phyloP scores from a whole-genome alignment of 768 basidiomycete genomes.

The Pisolithus marmoratus region DNA sequence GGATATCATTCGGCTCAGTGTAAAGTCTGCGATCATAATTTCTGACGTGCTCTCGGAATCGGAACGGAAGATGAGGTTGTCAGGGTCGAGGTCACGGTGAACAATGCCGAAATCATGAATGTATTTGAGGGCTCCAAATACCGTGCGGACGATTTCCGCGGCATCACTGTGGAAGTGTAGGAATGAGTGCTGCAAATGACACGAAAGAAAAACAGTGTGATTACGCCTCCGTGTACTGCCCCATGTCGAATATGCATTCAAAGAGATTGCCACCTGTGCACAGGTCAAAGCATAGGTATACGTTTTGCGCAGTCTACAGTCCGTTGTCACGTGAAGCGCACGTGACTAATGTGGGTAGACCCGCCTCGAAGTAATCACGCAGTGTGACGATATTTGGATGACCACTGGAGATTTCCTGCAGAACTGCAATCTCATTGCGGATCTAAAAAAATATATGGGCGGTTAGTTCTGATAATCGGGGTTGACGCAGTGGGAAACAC shows the following conservation, averaged over 20 bases:
- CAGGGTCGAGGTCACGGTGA: slow-evolving; percentile 95
- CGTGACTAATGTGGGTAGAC: slow-evolving; percentile 11
- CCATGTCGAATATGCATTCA: slow-evolving; percentile 95
- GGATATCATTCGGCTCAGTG: slow-evolving; percentile 84
- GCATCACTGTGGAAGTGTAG: slow-evolving; percentile 61
- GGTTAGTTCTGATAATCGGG: slow-evolving; percentile 6
- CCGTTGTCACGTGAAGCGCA: neutral
- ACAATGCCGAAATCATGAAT: slow-evolving; percentile 91
- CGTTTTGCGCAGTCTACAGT: slow-evolving; percentile 77
- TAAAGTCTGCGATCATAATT: slow-evolving; percentile 97
- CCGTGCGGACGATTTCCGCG: slow-evolving; percentile 78
- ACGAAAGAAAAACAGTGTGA: slow-evolving; percentile 20
- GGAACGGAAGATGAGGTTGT: slow-evolving; percentile 93
- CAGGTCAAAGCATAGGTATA: slow-evolving; percentile 93
- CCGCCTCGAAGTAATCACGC: slow-evolving; percentile 92
- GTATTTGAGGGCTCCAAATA: slow-evolving; percentile 83
- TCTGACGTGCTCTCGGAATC: slow-evolving; percentile 79
- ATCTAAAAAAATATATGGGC: slow-evolving; percentile 46
- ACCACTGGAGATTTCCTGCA: slow-evolving; percentile 90
- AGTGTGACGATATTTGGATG: slow-evolving; percentile 88
- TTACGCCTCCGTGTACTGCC: slow-evolving; percentile 92
- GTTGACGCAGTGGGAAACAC: neutral
- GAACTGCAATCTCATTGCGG: slow-evolving; percentile 92
- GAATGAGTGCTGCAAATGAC: slow-evolving; percentile 12
- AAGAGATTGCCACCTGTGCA: slow-evolving; percentile 98